Evolutionary conservation across 179 eudicot species (phyloP), one percentile per base, ranked within the genome.

Genomic region (Beta corolliflora): DNA sequence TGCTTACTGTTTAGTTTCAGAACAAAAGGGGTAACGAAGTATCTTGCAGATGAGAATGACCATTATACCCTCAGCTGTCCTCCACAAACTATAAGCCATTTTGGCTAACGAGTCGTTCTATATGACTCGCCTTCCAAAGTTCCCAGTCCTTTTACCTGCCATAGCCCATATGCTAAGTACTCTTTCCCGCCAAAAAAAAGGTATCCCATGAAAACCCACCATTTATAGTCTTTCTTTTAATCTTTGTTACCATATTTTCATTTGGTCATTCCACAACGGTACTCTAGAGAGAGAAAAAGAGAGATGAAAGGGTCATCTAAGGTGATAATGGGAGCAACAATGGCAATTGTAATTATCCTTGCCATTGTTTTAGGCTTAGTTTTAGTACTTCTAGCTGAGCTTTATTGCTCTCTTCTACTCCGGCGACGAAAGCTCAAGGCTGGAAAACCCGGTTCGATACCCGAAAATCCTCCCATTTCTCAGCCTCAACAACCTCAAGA

Each of bases 361-460:
- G 93, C 88, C 73, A 81, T 89, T 41, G 90, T 94, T 4, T 52
- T 94, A 12, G 86, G 85, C 60, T 82, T 94, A 5, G 89, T 94
- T 12, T 81, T 93, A 44, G 84, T 94, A 7, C 91, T 94, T n/a
- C 81, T 94, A 66, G 94, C 90, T 25, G 92, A 94, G 64, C 93
- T 94, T 79, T 94, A 93, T 82, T 94, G 98, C 78, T 89, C 95
- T 61, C 77, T 91, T 72, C 83, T 94, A 19, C 87, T 91, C 55
- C 89, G 92, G 25, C 88, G 91, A 36, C 82, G 89, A 73, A 85
- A 71, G 81, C 77, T 73, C 69, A 58, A 76, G n/a, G 50, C 77
- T 58, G 19, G 81, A 0, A 80, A 80, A 55, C 75, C 78, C 56
- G 77, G 5, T 67, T 65, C 69, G 61, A 14, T 48, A 5, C 61